Evolutionary conservation across 495 filamentous ascomycete genomes (phyloP), one percentile per base, ranked within the genome.

Genomic region (Aspergillus sclerotioniger): DNA sequence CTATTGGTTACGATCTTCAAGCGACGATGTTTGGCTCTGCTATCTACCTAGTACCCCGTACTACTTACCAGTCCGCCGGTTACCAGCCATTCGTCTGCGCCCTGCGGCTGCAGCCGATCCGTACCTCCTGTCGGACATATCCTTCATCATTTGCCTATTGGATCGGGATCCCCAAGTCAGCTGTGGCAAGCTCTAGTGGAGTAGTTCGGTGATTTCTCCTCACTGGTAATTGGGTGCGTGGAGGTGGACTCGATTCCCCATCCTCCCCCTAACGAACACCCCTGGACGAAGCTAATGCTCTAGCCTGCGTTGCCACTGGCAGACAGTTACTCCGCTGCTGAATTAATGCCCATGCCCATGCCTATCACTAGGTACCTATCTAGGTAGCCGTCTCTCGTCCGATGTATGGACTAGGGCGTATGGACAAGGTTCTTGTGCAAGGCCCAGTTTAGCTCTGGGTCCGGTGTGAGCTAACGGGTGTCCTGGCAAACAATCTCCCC

Each of bases 181-280:
- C 12, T 5, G 51, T 71, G 71, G 69, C 66, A 72, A 50, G 70
- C 69, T 76, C 43, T 53, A 44, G 70, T 71, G 70, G 71, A 70
- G 61, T 61, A 62, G 47, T 58, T 58, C 37, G 37, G 29, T 64
- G 62, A 64, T 58, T 68, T 62, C 53, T 64, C 45, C 53, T 60
- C 63, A 68, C 68, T 74, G 71, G 67, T 73, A 50, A 50, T 31
- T 62, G 64, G 68, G 70, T 69, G 61, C 62, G 58, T 67, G 69
- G 55, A 62, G 61, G 53, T 67, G 68, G 55, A 58, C 62, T 70
- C 63, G 56, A 53, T 73, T 71, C 68, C 68, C 68, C 71, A 70
- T 72, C 51, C 50, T 32, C 10, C 66, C 71, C 65, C 67, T 70
- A 70, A 72, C 64, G 68, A 76, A 76, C 73, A 67, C 70, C 73